Conservation (phyloP, 208 protist genomes). For the Leishmania amazonensis region DNA sequence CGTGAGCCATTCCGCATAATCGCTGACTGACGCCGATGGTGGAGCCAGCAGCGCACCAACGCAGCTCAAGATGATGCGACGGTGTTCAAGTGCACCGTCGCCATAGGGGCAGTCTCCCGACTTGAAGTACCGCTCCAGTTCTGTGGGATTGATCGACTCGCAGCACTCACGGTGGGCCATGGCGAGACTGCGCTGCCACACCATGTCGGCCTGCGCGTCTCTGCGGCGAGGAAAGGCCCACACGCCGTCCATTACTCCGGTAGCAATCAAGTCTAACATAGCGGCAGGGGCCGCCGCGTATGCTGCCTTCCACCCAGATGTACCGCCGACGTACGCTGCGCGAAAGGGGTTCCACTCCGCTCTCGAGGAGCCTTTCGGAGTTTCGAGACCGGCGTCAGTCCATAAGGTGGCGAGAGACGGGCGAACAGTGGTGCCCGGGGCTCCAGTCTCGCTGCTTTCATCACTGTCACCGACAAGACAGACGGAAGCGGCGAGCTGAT, state of each 20-base stretch:
- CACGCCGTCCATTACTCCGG: constrained; percentile 21
- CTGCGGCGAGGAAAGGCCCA: not conserved
- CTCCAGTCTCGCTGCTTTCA: not conserved
- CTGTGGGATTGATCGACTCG: constrained; percentile 16
- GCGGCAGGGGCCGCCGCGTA: constrained; percentile 12
- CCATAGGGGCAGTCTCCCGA: not conserved
- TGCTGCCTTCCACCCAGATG: constrained; percentile 10
- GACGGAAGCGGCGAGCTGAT: constrained; percentile 7
- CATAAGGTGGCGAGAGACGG: constrained; percentile 11
- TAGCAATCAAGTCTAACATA: constrained; percentile 22
- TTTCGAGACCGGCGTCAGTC: constrained; percentile 3
- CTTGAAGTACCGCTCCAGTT: constrained; percentile 47
- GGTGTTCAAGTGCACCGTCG: constrained; percentile 2
- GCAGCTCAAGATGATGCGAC: constrained; percentile 41
- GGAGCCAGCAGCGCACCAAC: constrained; percentile 58
- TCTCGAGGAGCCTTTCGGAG: not conserved
- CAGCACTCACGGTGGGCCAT: constrained; percentile 24
- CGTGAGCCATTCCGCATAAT: constrained; percentile 49
- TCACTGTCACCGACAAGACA: not conserved
- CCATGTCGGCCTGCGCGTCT: not conserved
- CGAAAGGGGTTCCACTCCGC: constrained; percentile 10
- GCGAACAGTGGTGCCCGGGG: not conserved
- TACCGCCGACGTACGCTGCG: not conserved
- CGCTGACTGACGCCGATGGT: constrained; percentile 12
- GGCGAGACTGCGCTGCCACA: constrained; percentile 7